Evolutionary conservation across 2,329 filamentous ascomycete species (phyloP).

Genomic region (Huntiella abstrusa): DNA sequence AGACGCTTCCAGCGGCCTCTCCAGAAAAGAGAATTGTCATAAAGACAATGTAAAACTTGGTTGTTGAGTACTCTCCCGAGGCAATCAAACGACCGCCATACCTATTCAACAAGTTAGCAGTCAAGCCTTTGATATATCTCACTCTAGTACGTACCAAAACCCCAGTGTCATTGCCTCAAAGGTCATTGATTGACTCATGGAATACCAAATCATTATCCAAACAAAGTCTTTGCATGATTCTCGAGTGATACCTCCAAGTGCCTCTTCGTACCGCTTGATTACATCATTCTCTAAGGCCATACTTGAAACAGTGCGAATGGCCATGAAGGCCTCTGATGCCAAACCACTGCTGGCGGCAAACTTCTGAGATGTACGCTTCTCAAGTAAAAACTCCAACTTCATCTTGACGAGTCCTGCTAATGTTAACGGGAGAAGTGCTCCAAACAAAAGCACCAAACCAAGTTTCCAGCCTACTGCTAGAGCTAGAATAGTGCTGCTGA

Average conservation of each 20-base stretch:
- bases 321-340: conserved; percentile 29
- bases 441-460: conserved; percentile 27
- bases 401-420: conserved; percentile 28
- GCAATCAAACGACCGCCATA: conserved; percentile 24
- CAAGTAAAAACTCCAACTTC: conserved; percentile 27
- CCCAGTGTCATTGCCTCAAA: conserved; percentile 22
- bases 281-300: conserved; percentile 27
- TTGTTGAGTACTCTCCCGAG: conserved; percentile 26
- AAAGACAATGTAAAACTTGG: conserved; percentile 32
- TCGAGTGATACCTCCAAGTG: conserved; percentile 18
- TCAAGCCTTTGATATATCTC: neutral
- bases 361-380: conserved; percentile 23
- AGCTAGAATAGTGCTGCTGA: conserved; percentile 26
- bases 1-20: conserved; percentile 23
- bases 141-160: conserved; percentile 18
- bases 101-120: conserved; percentile 12
- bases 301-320: conserved; percentile 30
- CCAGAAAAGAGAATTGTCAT: conserved; percentile 29
- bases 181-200: conserved; percentile 23
- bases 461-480: conserved; percentile 31
- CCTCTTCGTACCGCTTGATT: conserved; percentile 19
- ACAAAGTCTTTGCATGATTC: conserved; percentile 17
- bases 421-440: conserved; percentile 26
- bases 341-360: conserved; percentile 29
- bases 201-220: conserved; percentile 24